Evolutionary conservation across 768 basidiomycete species (phyloP).

Genomic region (Trichaptum fuscoviolaceum): DNA sequence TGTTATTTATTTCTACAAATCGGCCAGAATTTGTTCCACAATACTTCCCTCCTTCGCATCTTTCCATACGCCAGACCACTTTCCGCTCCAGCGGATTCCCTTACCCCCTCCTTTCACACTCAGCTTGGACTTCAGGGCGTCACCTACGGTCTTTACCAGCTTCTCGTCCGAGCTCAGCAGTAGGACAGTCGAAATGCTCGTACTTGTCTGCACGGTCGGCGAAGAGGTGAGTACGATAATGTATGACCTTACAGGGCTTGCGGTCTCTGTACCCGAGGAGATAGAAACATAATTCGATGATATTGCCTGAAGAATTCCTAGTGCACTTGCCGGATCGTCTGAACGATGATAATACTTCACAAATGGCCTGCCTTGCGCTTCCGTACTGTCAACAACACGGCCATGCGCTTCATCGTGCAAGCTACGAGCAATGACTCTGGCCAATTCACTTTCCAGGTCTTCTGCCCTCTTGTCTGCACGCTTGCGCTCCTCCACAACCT

Average conservation of each 20-base stretch:
- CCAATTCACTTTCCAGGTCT: constrained; percentile 66
- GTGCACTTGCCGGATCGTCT: constrained; percentile 55
- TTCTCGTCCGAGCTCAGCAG: constrained; percentile 57
- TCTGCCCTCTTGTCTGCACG: constrained; percentile 60
- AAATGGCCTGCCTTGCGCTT: constrained; percentile 5
- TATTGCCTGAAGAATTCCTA: constrained; percentile 56
- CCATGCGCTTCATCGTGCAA: constrained; percentile 32
- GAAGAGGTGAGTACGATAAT: constrained; percentile 58
- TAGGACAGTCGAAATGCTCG: constrained; percentile 50
- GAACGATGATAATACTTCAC: constrained; percentile 46
- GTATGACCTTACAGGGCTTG: constrained; percentile 26
- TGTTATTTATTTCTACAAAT: neutral
- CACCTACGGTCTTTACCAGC: constrained; percentile 53
- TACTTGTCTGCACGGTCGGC: constrained; percentile 46
- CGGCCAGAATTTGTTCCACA: constrained; percentile 36
- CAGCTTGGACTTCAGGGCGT: constrained; percentile 49
- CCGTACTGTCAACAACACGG: constrained; percentile 17
- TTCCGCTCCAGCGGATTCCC: constrained; percentile 72
- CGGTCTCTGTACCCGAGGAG: constrained; percentile 13
- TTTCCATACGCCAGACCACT: constrained; percentile 62
- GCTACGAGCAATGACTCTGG: constrained; percentile 38
- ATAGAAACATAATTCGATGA: constrained; percentile 36
- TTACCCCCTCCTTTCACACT: constrained; percentile 76
- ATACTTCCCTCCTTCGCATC: constrained; percentile 35
- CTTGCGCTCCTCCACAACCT: constrained; percentile 63